Conservation (phyloP, 371 early-diverging fungal species). For the Saksenaea vasiformis region DNA sequence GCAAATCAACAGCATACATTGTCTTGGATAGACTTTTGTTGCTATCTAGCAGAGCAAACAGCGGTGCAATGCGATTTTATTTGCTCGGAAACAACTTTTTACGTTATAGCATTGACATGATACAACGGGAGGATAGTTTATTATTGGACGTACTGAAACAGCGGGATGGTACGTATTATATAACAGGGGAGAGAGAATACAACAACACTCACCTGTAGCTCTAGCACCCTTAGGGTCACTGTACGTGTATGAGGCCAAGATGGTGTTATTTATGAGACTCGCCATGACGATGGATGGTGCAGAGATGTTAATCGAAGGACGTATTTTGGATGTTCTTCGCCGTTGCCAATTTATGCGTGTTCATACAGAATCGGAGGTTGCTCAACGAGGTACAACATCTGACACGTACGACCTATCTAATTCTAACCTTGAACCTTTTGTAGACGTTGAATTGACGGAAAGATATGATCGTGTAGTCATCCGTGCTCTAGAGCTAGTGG, state of each 20-base stretch:
- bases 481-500: constrained; percentile 59
- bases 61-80: constrained; percentile 25
- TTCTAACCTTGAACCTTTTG: not conserved
- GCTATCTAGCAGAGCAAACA: not conserved
- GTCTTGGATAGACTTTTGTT: constrained; percentile 61
- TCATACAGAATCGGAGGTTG: constrained; percentile 49
- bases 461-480: constrained; percentile 60
- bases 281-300: constrained; percentile 73
- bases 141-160: constrained; percentile 52
- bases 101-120: constrained; percentile 54
- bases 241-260: constrained; percentile 74
- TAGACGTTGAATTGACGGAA: constrained; percentile 25
- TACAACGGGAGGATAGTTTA: constrained; percentile 63
- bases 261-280: constrained; percentile 77
- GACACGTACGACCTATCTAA: not conserved
- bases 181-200: not conserved
- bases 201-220: not conserved
- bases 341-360: constrained; percentile 70
- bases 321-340: constrained; percentile 71
- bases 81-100: constrained; percentile 66
- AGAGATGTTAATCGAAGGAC: constrained; percentile 68
- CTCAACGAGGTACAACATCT: not conserved
- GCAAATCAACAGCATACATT: constrained; percentile 78
- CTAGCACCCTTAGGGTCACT: constrained; percentile 50
- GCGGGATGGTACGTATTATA: constrained; percentile 19